Base-by-base conservation (phyloP, 129 eudicot genomes). In the Chrysanthemum seticuspe region DNA sequence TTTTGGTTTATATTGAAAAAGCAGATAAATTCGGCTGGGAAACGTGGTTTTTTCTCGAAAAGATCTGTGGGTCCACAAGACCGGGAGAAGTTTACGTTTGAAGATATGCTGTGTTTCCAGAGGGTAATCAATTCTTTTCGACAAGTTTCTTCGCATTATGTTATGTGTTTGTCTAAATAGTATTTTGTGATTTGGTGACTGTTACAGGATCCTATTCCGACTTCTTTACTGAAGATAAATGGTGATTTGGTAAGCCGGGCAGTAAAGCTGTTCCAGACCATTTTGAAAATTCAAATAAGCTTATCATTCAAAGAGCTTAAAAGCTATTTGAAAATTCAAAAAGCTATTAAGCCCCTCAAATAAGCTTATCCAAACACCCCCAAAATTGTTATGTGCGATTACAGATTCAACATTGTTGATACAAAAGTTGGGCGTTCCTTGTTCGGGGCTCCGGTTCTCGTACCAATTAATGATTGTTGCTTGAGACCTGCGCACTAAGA, bases 21-120 rank as follows among this genome's bases (percentile, higher is more conserved):
- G 71, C 99, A 90, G 82, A 90, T 90, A 21, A 91, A 86, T 62
- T 95, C 99, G 16, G 87, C 91, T 67, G 91, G 94, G 60, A 95
- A 83, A 75, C 96, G 99, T 60, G 85, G 99, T 1, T 91, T 95
- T 81, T 91, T 95, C 83, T 88, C 94, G 2, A 95, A 95, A 83
- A 83, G 86, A 83, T 85, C 99, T 2, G 86, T 83, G 64, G 95
- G 99, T 50, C 81, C 89, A 7, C 99, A 90, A 66, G 80, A 74
- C 66, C 87, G 91, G 14, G 94, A 90, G 57, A 95, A 86, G 73
- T 91, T 88, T 74, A 95, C 94, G 61, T 95, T 95, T 80, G 99
- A 91, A 86, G 97, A 91, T 74, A 95, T 95, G 99, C 74, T 95
- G 73, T 90, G 96, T 82, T 95, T 90, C 82, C 99, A 95, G 69